Base-by-base conservation (phyloP, 2,329 filamentous ascomycete genomes). In the Penicillium sp. region DNA sequence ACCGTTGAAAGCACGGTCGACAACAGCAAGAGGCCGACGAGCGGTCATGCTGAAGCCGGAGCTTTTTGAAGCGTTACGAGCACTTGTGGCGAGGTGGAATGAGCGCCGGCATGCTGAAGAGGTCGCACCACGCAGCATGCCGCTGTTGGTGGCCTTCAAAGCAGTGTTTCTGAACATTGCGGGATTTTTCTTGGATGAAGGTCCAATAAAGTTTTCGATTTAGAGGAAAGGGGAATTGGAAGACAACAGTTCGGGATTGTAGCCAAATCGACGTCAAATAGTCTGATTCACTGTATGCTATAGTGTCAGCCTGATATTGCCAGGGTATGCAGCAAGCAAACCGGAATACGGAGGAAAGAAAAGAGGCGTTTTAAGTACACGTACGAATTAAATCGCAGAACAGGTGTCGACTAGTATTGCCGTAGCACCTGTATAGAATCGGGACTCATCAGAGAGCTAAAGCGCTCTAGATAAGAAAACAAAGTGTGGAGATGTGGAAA, bases 21-120 rank as follows among this genome's bases (percentile, higher is more conserved):
- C 67, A 47, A 79, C 59, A 53, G 77, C 75, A 48, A 79, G 66
- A 62, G 76, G 75, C 58, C 75, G 75, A 56, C 75, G 69, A 42
- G 71, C 64, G 36, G 73, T 66, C 53, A 77, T 60, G 58, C 65
- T 65, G 51, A 75, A 66, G 59, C 69, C 71, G 58, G 71, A 71
- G 63, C 65, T 67, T 58, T 67, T 68, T 44, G 67, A 64, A 56
- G 68, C 62, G 59, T 57, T 62, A 60, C 67, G 67, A 57, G 65
- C 64, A 50, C 63, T 67, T 6, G 72, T 68, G 36, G 70, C 62
- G 49, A 75, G 65, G 58, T 67, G 67, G 53, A 74, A 56, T 33
- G 71, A 69, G 52, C 71, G 64, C 57, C 67, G 67, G 56, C 66
- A 72, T 47, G 67, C 59, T 36, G 67, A 69, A 53, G 65, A 66